phyloP scores from a whole-genome alignment of 2,329 filamentous ascomycete species.

The Fusarium chlamydosporum region DNA sequence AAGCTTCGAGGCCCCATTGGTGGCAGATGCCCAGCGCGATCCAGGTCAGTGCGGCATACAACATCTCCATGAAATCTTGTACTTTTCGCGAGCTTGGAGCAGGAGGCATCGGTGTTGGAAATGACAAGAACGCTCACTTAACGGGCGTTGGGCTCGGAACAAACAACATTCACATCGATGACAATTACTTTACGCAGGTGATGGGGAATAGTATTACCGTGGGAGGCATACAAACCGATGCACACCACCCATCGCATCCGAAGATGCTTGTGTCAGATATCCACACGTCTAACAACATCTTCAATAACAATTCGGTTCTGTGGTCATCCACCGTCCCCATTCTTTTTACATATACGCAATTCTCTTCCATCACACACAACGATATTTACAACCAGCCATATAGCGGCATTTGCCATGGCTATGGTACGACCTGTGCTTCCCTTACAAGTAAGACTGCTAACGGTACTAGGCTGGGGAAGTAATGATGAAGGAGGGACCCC shows the following conservation, averaged over 20 bases:
- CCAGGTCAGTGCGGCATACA: slow-evolving; percentile 7
- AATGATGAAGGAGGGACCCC: slow-evolving; percentile 12
- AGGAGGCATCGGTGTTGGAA: slow-evolving; percentile 11
- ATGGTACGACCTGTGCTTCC: not conserved
- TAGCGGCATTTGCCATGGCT: slow-evolving; percentile 18
- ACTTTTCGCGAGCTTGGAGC: slow-evolving; percentile 15
- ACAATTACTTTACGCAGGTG: slow-evolving; percentile 9
- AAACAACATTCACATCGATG: not conserved
- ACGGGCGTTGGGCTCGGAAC: not conserved
- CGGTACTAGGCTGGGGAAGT: slow-evolving; percentile 5
- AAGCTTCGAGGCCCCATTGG: slow-evolving; percentile 14
- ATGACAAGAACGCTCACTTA: slow-evolving; percentile 3
- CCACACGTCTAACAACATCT: slow-evolving; percentile 11
- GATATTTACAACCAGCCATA: slow-evolving; percentile 17
- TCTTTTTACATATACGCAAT: slow-evolving; percentile 12
- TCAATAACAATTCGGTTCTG: slow-evolving; percentile 19
- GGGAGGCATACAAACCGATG: slow-evolving; percentile 13
- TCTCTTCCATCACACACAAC: slow-evolving; percentile 12
- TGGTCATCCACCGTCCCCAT: slow-evolving; percentile 19
- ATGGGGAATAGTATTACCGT: slow-evolving; percentile 20
- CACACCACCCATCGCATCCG: slow-evolving; percentile 3
- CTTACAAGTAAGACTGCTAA: not conserved
- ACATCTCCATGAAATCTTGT: not conserved
- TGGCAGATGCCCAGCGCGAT: slow-evolving; percentile 25
- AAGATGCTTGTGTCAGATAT: slow-evolving; percentile 3